Base-by-base conservation (phyloP, 305 asterid species). In the Rubia peregrina region DNA sequence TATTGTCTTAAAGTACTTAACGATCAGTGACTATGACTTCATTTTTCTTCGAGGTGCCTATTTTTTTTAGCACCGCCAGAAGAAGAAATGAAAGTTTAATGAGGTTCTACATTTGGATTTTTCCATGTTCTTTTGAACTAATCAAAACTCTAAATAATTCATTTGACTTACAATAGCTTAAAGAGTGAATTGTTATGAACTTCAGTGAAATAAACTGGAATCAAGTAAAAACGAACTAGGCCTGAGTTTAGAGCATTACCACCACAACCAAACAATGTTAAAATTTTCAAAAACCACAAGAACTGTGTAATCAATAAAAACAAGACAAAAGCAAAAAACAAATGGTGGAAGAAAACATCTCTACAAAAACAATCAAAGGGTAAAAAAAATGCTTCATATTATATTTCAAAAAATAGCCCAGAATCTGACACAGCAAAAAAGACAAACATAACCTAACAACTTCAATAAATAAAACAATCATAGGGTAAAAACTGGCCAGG, bases 1-100 rank as follows among this genome's bases (percentile, higher is more conserved):
- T 74, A 90, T 74, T 74, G 73, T 73, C 82, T 87, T 92, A 82
- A 89, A 87, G 83, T 92, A 86, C 72, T 74, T 79, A 73, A 85
- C 73, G 22, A 90, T 71, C 88, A 85, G 26, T 24, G 26, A 24
- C 26, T 24, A 24, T 24, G 26, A 24, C 26, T 24, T 24, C 26
- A 24, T 24, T 24, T 24, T 24, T 24, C 26, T 24, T 24, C 26
- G 26, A 24, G 26, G 26, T 24, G 26, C 26, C 26, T 24, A 1
- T 1, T 1, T 24, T 24, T 24, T 0, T 24, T 24, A 24, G 26
- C 26, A 24, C 26, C 26, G 26, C 26, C 26, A 0, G 26, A 24
- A 24, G 26, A 24, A 24, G 26, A 24, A 24, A 24, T 24, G 26
- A 24, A 24, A 24, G 1, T 24, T 24, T 0, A 24, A 24, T 24